Base-by-base conservation (phyloP, 352 stramenopile species). In the Globisporangium yorkense region DNA sequence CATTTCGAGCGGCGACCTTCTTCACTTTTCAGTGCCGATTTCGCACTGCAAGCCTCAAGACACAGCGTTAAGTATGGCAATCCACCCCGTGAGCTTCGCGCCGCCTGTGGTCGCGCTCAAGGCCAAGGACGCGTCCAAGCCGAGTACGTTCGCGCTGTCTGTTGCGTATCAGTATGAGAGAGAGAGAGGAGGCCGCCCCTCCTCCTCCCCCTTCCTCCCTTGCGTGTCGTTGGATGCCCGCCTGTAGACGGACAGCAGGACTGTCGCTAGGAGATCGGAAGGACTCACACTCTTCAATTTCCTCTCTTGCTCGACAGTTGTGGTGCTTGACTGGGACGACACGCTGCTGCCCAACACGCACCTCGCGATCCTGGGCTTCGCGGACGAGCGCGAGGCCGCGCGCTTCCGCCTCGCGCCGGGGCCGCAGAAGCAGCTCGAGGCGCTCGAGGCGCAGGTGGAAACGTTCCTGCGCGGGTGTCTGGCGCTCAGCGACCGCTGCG, bases 261-360 rank as follows among this genome's bases (percentile, higher is more conserved):
- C 40, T 16, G 8, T 35, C 31, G 31, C 31, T 35, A 7, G 8
- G 31, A 7, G 5, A 7, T 35, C 31, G 31, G 31, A 35, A 35
- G 31, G 31, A 35, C 31, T 10, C 31, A 10, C 31, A 39, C 33
- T 12, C 33, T 39, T 9, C 3, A 15, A 27, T 10, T 40, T 16
- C 27, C 12, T 50, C 13, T 50, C 24, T 39, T 20, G 21, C 43
- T 31, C 27, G 52, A 15, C 37, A 90, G 80, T 89, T 20, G 75
- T 93, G 27, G 70, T 93, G 16, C 62, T 93, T 20, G 83, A 93
- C 66, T 93, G 83, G 83, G 80, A 93, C 60, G 83, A 91, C 70
- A 93, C 83, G 35, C 50, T 93, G 10, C 65, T 91, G 45, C 83
- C 83, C 35, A 93, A 88, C 68, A 87, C 80, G 20, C 72, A 87